Evolutionary conservation across 345 rosid genomes (phyloP).

Genomic region (Rhizophora mangle): DNA sequence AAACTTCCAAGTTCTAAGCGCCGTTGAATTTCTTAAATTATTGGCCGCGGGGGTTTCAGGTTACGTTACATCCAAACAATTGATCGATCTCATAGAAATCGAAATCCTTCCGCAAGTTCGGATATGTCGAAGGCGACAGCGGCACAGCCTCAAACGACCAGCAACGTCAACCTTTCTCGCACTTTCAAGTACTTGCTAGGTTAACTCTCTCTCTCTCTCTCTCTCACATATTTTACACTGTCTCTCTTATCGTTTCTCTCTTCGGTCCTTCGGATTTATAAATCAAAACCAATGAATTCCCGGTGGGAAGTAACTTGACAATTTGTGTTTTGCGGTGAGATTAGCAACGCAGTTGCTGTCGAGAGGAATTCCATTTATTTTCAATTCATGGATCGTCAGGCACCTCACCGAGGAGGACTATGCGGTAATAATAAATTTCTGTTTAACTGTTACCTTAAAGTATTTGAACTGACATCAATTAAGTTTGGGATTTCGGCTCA

Average conservation of each 20-base stretch:
- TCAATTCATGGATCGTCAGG: conserved; percentile 88
- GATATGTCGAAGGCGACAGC: conserved; percentile 19
- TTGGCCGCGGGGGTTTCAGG: too few relatives aligned
- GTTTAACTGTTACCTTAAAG: background rate
- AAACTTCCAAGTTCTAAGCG: too few relatives aligned
- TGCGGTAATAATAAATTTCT: conserved; percentile 46
- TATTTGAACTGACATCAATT: too few relatives aligned
- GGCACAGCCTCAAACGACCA: conserved; percentile 10
- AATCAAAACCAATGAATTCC: too few relatives aligned
- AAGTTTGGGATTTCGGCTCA: background rate
- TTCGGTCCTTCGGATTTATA: too few relatives aligned
- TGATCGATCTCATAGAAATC: too few relatives aligned
- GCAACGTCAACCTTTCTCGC: conserved; percentile 23
- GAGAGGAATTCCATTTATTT: conserved; percentile 81
- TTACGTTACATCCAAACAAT: too few relatives aligned
- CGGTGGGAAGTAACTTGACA: background rate
- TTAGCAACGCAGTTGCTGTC: conserved; percentile 77
- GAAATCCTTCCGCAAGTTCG: background rate
- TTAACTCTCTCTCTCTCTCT: background rate
- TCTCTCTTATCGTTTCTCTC: conserved; percentile 6
- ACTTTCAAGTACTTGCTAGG: conserved; percentile 33
- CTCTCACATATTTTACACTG: background rate
- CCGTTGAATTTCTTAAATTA: too few relatives aligned
- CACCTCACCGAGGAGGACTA: conserved; percentile 67
- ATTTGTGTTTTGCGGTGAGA: background rate